Evolutionary conservation across 2,329 filamentous ascomycete genomes (phyloP).

Genomic region (Fusarium sp.): DNA sequence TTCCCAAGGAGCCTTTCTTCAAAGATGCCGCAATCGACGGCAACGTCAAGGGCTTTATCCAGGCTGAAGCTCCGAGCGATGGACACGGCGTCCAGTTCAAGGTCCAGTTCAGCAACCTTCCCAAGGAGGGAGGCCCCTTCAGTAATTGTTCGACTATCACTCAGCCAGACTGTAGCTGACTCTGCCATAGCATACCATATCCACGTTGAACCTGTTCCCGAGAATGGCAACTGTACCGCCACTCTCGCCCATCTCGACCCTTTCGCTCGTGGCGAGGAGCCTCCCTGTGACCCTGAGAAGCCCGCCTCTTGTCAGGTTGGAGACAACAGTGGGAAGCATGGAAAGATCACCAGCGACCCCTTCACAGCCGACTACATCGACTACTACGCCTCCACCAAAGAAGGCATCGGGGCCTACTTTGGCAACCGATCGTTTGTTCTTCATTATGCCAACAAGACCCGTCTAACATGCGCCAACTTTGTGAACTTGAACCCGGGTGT

Average conservation of each 20-base stretch:
- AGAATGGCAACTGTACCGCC: conserved; percentile 75
- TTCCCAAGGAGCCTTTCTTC: conserved; percentile 65
- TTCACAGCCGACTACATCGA: conserved; percentile 65
- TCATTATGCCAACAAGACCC: conserved; percentile 71
- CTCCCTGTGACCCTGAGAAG: conserved; percentile 65
- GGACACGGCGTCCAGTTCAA: conserved; percentile 66
- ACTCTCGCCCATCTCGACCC: conserved; percentile 78
- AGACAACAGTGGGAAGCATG: conserved; percentile 80
- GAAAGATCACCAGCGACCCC: conserved; percentile 64
- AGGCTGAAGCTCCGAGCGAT: conserved; percentile 56
- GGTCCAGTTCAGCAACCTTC: conserved; percentile 68
- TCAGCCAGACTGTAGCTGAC: conserved; percentile 12
- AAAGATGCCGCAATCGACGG: conserved; percentile 58
- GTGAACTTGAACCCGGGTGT: conserved; percentile 33
- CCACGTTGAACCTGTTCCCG: conserved; percentile 71
- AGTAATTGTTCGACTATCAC: conserved; percentile 55
- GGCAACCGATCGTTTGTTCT: conserved; percentile 73
- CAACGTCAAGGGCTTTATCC: conserved; percentile 65
- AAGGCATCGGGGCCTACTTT: conserved; percentile 66
- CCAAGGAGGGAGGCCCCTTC: conserved; percentile 67
- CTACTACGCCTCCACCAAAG: conserved; percentile 64
- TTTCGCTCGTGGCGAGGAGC: conserved; percentile 69
- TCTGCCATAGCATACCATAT: conserved; percentile 73
- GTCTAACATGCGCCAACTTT: conserved; percentile 74
- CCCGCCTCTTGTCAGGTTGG: conserved; percentile 79